Conservation (phyloP, 495 filamentous ascomycete genomes). For the Hyaloscypha hepaticicola region DNA sequence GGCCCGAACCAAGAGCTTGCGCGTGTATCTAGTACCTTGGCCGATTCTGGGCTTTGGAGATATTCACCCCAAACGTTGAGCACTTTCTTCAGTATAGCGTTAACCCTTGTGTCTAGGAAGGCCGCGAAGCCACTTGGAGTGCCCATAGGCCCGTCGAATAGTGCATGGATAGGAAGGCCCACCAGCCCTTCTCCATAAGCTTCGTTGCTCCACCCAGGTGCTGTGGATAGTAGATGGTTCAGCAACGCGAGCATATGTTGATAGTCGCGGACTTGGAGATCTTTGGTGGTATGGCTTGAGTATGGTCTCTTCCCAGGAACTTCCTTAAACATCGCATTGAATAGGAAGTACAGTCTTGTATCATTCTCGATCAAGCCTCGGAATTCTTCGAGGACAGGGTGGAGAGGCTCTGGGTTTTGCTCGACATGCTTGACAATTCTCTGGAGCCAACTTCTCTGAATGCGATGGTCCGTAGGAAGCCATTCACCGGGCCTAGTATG, state of each 20-base stretch:
- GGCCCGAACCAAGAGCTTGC: conserved; percentile 61
- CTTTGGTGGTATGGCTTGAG: too few relatives aligned
- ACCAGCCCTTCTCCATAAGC: conserved; percentile 51
- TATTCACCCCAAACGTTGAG: conserved; percentile 67
- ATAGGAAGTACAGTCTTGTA: conserved; percentile 50
- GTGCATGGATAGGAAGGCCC: conserved; percentile 53
- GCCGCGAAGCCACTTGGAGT: conserved; percentile 58
- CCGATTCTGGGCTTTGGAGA: conserved; percentile 55
- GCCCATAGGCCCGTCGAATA: conserved; percentile 57
- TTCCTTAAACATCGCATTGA: conserved; percentile 64
- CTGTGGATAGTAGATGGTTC: conserved; percentile 60
- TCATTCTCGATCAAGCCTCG: conserved; percentile 48
- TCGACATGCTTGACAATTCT: conserved; percentile 50
- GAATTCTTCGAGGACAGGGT: conserved; percentile 47
- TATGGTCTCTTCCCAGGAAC: conserved; percentile 59
- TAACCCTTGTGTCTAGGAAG: conserved; percentile 67
- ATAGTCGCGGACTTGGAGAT: conserved; percentile 66
- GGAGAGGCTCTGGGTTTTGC: conserved; percentile 42
- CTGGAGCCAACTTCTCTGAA: too few relatives aligned
- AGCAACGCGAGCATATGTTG: conserved; percentile 63
- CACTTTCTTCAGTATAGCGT: conserved; percentile 64
- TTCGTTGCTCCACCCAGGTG: conserved; percentile 60
- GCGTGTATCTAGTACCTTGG: conserved; percentile 51
- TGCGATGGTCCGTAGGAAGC: too few relatives aligned
- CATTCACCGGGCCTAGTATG: too few relatives aligned